phyloP scores from a whole-genome alignment of 2,329 filamentous ascomycete genomes.

The Cercospora sp. region DNA sequence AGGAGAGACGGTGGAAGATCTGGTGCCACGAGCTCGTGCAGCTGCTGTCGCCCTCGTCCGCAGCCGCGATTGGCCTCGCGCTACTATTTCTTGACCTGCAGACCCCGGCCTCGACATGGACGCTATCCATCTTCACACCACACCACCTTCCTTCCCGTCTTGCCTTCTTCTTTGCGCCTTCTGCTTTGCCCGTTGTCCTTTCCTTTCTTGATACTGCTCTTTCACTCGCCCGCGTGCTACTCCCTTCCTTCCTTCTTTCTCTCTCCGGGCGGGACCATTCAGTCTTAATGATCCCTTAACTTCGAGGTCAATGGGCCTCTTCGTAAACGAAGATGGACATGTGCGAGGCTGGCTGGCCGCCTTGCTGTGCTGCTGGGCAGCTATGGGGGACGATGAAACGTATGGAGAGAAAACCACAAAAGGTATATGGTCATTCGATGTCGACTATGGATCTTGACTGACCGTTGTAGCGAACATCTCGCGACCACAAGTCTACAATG shows the following conservation, averaged over 20 bases:
- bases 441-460: neutral
- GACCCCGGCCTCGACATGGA: neutral
- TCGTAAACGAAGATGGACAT: slow-evolving; percentile 34
- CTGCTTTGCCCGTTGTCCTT: slow-evolving; percentile 11
- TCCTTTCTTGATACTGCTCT: slow-evolving; percentile 11
- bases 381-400: slow-evolving; percentile 35
- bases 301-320: slow-evolving; percentile 37
- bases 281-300: slow-evolving; percentile 26
- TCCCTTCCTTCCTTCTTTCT: neutral
- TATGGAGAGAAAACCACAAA: slow-evolving; percentile 23
- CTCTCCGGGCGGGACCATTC: slow-evolving; percentile 12
- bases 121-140: slow-evolving; percentile 10
- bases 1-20: slow-evolving; percentile 14
- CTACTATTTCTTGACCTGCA: slow-evolving; percentile 14
- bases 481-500: slow-evolving; percentile 25
- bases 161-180: slow-evolving; percentile 4
- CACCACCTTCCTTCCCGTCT: neutral
- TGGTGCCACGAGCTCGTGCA: slow-evolving; percentile 19
- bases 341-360: slow-evolving; percentile 39
- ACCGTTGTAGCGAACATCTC: slow-evolving; percentile 14
- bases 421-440: neutral
- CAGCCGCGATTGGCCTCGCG: slow-evolving; percentile 10
- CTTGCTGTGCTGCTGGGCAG: slow-evolving; percentile 38
- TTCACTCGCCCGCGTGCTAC: neutral
- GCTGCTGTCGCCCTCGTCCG: neutral